These are phyloP conservation scores for Aspergillus tubingensis DNA, from an alignment of 2,329 filamentous ascomycete species.

Conservation along the genomic window DNA sequence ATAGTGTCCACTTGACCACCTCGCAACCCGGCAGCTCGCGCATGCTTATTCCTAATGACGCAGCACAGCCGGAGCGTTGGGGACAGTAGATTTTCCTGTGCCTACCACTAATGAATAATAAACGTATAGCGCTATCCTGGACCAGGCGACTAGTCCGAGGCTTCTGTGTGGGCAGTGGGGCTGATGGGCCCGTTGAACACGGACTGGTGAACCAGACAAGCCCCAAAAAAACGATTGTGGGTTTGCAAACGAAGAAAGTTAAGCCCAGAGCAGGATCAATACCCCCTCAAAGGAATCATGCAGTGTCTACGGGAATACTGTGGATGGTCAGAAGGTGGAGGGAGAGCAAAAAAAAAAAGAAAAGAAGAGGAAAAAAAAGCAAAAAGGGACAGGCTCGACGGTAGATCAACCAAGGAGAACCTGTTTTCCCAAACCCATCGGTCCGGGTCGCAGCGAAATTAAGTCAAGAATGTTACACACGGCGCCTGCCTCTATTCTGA, in stretches of 20 bases:
- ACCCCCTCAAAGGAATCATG: too few species aligned
- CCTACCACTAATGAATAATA: conserved; percentile 6
- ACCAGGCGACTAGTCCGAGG: conserved; percentile 6
- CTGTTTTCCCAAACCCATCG: conserved; percentile 7
- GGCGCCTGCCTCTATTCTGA: conserved; percentile 8
- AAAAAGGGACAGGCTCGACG: not conserved
- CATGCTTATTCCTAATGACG: not conserved
- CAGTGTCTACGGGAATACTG: too few species aligned
- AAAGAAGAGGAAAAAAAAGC: not conserved
- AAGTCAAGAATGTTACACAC: conserved; percentile 12
- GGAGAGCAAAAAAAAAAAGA: not conserved
- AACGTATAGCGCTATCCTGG: conserved; percentile 3
- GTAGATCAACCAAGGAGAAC: not conserved
- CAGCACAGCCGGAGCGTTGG: conserved; percentile 1
- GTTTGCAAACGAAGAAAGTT: not conserved
- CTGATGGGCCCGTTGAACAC: conserved; percentile 1
- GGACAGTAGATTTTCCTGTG: not conserved
- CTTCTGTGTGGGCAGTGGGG: not conserved
- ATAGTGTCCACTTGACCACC: not conserved
- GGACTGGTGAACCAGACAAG: not conserved
- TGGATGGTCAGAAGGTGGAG: not conserved
- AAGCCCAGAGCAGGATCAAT: not conserved
- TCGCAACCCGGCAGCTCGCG: not conserved
- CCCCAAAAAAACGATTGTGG: not conserved
- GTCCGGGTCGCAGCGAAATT: not conserved